Evolutionary conservation across 23 red algal species (phyloP).

Genomic region (Rhodosorus marinus): DNA sequence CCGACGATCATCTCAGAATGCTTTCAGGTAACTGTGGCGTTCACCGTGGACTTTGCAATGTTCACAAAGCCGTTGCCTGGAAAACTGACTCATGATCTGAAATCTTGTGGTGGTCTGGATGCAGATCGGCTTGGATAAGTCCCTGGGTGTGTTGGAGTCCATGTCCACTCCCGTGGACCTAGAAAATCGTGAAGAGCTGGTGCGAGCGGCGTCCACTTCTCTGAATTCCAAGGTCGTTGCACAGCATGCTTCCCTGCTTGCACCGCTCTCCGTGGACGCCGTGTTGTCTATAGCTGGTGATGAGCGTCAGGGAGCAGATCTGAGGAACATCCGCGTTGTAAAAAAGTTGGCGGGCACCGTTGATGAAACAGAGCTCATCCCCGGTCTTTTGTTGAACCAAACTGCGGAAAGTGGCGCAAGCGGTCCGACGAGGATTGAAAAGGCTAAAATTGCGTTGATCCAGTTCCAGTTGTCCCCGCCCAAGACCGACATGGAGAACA

Average conservation of each 20-base stretch:
- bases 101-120: too few relatives aligned
- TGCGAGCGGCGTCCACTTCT: slow-evolving; percentile 69
- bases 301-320: slow-evolving; percentile 21
- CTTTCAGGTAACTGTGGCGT: too few relatives aligned
- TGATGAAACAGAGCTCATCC: slow-evolving; percentile 66
- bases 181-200: slow-evolving; percentile 38
- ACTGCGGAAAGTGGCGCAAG: slow-evolving; percentile 28
- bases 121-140: slow-evolving; percentile 27
- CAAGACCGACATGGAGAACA: slow-evolving; percentile 96
- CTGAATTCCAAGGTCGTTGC: slow-evolving; percentile 89
- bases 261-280: slow-evolving; percentile 90
- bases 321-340: slow-evolving; percentile 74
- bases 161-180: slow-evolving; percentile 76
- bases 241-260: slow-evolving; percentile 73
- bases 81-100: too few relatives aligned
- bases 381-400: slow-evolving; percentile 71
- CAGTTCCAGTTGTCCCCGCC: slow-evolving; percentile 89
- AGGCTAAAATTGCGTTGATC: slow-evolving; percentile 78
- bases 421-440: slow-evolving; percentile 30
- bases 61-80: too few relatives aligned
- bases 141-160: slow-evolving; percentile 37
- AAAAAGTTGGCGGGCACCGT: slow-evolving; percentile 91
- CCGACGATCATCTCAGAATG: slow-evolving; percentile 68
- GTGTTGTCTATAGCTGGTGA: slow-evolving; percentile 31
- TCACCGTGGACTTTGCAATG: too few relatives aligned